Conservation (phyloP, 371 early-diverging fungal species). For the Entomophthora muscae region DNA sequence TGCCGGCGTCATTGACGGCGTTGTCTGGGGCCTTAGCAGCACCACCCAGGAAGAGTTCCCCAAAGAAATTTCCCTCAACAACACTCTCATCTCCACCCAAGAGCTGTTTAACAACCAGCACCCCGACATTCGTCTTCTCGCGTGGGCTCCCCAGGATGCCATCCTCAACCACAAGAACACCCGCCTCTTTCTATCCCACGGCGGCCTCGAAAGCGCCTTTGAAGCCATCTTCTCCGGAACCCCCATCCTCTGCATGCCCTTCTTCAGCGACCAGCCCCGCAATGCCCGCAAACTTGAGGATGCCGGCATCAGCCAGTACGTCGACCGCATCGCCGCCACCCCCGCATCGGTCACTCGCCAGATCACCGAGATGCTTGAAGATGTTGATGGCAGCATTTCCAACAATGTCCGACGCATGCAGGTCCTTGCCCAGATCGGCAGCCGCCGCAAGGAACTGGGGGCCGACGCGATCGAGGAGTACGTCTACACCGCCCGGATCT, state of each 20-base stretch:
- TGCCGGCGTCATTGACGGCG: background rate
- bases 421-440: too few species aligned
- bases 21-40: background rate
- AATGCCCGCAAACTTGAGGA: background rate
- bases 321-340: background rate
- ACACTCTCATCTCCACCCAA: background rate
- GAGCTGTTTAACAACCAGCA: background rate
- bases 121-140: background rate
- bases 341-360: background rate
- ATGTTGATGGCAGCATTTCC: too few species aligned
- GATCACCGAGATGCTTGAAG: background rate
- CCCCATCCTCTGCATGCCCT: too few species aligned
- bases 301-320: background rate
- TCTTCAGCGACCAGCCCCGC: too few species aligned
- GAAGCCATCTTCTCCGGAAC: too few species aligned
- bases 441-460: too few species aligned
- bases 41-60: background rate
- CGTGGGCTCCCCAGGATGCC: slow-evolving; percentile 1
- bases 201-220: too few species aligned
- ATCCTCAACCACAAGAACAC: background rate
- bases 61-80: background rate
- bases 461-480: too few species aligned
- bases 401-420: too few species aligned
- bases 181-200: too few species aligned
- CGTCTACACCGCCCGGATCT: too few species aligned